Conservation (phyloP, 2,329 filamentous ascomycete genomes). For the Sordariomycetes sp. region DNA sequence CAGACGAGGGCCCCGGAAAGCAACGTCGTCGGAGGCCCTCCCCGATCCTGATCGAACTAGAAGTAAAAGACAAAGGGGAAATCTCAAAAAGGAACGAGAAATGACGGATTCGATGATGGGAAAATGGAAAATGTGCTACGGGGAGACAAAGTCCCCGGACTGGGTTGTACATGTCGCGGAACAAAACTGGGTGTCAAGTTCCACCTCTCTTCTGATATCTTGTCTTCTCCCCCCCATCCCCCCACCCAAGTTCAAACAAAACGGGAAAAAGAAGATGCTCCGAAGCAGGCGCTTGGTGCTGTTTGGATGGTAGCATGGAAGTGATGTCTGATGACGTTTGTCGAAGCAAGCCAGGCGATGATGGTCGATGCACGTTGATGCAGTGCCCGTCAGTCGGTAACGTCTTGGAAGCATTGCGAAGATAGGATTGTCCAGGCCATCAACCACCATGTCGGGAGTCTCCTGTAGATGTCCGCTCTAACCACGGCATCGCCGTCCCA, state of each 20-base stretch:
- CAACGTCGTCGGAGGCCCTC: too few relatives aligned
- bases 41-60: background rate
- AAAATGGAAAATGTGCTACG: background rate
- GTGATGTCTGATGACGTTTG: too few relatives aligned
- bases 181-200: background rate
- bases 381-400: too few relatives aligned
- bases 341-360: background rate
- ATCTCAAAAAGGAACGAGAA: background rate
- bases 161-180: background rate
- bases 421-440: background rate
- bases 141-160: background rate
- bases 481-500: background rate
- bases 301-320: background rate
- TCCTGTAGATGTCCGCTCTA: background rate
- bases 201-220: background rate
- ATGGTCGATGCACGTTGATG: background rate
- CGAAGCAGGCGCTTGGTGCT: background rate
- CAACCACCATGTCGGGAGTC: background rate
- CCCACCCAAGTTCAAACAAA: background rate
- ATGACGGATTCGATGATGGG: too few relatives aligned
- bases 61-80: background rate
- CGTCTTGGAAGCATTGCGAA: too few relatives aligned
- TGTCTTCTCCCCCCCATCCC: background rate
- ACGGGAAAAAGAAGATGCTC: background rate
- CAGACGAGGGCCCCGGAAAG: too few relatives aligned